These are phyloP conservation scores for Starmera stellimalicola DNA, from an alignment of 1,139 yeast genomes.

Conservation along the genomic window DNA sequence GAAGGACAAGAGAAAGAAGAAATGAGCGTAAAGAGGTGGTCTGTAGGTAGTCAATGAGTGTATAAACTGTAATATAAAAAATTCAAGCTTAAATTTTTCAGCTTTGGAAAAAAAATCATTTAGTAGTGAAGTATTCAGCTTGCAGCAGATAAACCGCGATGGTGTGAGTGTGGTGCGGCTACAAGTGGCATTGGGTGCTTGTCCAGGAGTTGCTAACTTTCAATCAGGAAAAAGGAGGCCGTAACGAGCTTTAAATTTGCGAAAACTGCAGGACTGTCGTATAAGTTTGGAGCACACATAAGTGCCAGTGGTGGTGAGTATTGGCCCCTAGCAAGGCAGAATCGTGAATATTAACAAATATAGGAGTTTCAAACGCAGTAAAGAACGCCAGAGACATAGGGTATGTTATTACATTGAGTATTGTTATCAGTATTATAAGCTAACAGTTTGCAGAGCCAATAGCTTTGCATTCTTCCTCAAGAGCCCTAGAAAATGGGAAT, in stretches of 20 bases:
- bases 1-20: slow-evolving; percentile 18
- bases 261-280: slow-evolving; percentile 25
- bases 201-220: not conserved
- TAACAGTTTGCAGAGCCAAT: slow-evolving; percentile 32
- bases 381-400: slow-evolving; percentile 69
- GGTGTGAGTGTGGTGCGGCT: too few species aligned
- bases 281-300: slow-evolving; percentile 78
- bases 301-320: slow-evolving; percentile 52
- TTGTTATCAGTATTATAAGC: slow-evolving; percentile 4
- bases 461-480: slow-evolving; percentile 87
- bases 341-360: too few species aligned
- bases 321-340: not conserved
- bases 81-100: not conserved
- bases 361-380: slow-evolving; percentile 61
- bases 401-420: slow-evolving; percentile 23
- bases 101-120: too few species aligned
- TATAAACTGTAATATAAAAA: slow-evolving; percentile 3
- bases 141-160: not conserved
- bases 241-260: slow-evolving; percentile 15
- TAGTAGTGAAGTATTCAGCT: not conserved
- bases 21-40: slow-evolving; percentile 10
- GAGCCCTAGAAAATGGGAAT: slow-evolving; percentile 85
- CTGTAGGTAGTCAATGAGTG: too few species aligned
- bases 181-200: too few species aligned
- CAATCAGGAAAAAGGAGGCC: slow-evolving; percentile 8